Conservation (phyloP, 2,329 filamentous ascomycete species). For the Colletotrichum noveboracense region DNA sequence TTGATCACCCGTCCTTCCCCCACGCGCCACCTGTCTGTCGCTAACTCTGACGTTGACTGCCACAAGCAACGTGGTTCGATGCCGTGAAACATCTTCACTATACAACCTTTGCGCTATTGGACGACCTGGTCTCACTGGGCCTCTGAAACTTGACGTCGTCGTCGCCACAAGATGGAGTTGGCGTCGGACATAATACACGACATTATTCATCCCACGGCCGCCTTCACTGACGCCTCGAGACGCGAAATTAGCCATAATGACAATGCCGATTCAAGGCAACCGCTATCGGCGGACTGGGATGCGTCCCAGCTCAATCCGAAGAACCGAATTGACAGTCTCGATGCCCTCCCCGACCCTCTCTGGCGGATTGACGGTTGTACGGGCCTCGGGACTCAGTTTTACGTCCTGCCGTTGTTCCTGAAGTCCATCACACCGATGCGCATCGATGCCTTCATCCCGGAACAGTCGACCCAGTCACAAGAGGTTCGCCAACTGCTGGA, state of each 20-base stretch:
- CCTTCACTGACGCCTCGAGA: conserved; percentile 35
- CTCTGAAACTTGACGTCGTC: conserved; percentile 15
- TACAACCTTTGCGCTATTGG: conserved; percentile 3
- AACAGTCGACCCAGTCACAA: conserved; percentile 46
- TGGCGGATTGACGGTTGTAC: conserved; percentile 67
- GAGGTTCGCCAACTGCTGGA: conserved; percentile 52
- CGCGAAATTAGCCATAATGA: not conserved
- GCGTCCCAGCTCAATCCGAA: conserved; percentile 62
- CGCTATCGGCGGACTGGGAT: conserved; percentile 41
- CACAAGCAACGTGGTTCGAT: not conserved
- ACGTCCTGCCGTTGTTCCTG: conserved; percentile 59
- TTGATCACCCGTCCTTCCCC: not conserved
- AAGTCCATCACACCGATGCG: conserved; percentile 52
- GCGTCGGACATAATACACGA: conserved; percentile 57
- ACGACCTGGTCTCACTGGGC: not conserved
- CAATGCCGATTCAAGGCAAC: not conserved
- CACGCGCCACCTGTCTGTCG: not conserved
- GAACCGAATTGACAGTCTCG: conserved; percentile 64
- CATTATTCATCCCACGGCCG: conserved; percentile 64
- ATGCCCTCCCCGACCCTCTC: conserved; percentile 44
- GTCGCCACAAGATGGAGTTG: conserved; percentile 53
- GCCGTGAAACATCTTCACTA: conserved; percentile 8
- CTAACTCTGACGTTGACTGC: not conserved
- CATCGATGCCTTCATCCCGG: conserved; percentile 63
- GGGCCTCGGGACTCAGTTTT: conserved; percentile 63